Percentiles rank a stretch among this genome's conserved stretches.
These are phyloP conservation scores for Neurospora intermedia DNA, from an alignment of 495 filamentous ascomycete genomes.

Conservation along the genomic window DNA sequence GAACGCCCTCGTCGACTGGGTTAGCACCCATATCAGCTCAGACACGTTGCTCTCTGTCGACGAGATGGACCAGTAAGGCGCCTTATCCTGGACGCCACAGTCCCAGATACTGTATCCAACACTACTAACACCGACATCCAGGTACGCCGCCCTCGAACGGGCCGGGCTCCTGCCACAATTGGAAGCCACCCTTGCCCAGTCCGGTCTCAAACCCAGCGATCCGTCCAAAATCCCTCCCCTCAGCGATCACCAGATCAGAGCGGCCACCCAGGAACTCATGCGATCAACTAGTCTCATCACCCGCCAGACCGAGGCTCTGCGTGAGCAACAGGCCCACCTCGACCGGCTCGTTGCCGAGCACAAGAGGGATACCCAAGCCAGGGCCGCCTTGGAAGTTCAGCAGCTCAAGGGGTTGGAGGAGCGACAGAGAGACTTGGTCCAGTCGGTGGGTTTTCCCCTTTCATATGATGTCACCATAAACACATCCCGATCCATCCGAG, in stretches of 20 bases:
- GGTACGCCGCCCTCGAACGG: conserved; percentile 28
- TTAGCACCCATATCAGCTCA: conserved; percentile 25
- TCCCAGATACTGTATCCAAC: no score
- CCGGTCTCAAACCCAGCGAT: not conserved
- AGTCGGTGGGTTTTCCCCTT: conserved; percentile 14
- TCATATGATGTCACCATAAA: not conserved
- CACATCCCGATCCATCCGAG: not conserved
- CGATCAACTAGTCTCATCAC: conserved; percentile 36
- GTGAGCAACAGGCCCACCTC: conserved; percentile 32
- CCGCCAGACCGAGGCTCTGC: conserved; percentile 33
- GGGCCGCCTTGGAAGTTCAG: conserved; percentile 17
- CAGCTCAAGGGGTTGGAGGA: conserved; percentile 23
- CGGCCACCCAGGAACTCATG: conserved; percentile 34
- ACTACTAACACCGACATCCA: conserved; percentile 2
- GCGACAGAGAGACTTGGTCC: conserved; percentile 20
- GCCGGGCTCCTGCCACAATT: conserved; percentile 12
- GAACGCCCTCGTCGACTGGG: conserved; percentile 28
- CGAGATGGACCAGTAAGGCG: conserved; percentile 30
- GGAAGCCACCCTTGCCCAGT: not conserved
- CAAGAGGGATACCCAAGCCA: conserved; percentile 16
- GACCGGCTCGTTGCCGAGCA: conserved; percentile 22
- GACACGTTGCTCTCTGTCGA: conserved; percentile 35
- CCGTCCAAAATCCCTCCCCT: conserved; percentile 17
- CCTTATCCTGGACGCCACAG: not conserved
- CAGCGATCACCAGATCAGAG: conserved; percentile 29